Conservation (phyloP, 345 rosid species). For the Hevea brasiliensis region DNA sequence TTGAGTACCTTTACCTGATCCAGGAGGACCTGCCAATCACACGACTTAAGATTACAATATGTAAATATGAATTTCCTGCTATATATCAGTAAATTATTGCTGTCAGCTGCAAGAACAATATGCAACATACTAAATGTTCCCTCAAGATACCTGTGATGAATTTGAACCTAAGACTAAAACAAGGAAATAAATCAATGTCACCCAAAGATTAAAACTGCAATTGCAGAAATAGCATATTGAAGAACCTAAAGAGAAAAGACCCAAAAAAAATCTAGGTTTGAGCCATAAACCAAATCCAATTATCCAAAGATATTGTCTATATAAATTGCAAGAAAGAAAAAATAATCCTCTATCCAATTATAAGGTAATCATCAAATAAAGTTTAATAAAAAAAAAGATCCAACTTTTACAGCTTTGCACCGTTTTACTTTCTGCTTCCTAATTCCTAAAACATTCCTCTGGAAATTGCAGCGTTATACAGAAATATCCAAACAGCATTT, state of each 20-base stretch:
- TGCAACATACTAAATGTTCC: background rate
- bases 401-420: background rate
- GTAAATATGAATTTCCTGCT: background rate
- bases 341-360: background rate
- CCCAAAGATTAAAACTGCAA: background rate
- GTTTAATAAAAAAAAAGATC: background rate
- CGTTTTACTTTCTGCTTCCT: constrained; percentile 1
- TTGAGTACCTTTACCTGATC: constrained; percentile 98
- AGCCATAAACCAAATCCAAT: background rate
- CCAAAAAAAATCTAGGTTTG: background rate
- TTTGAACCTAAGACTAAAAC: background rate
- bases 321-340: background rate
- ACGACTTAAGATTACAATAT: background rate
- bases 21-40: constrained; percentile 80
- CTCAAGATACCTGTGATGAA: background rate
- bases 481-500: background rate
- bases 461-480: background rate
- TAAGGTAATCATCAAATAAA: background rate
- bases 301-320: background rate
- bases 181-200: background rate
- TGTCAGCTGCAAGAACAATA: background rate
- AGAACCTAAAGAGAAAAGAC: background rate
- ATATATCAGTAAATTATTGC: background rate
- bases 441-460: background rate
- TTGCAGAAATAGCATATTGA: background rate